A percentile compares a stretch with the other conserved stretches of the same genome.
Conservation (phyloP, 1,284 basidiomycete genomes). For the Boletus mariae region DNA sequence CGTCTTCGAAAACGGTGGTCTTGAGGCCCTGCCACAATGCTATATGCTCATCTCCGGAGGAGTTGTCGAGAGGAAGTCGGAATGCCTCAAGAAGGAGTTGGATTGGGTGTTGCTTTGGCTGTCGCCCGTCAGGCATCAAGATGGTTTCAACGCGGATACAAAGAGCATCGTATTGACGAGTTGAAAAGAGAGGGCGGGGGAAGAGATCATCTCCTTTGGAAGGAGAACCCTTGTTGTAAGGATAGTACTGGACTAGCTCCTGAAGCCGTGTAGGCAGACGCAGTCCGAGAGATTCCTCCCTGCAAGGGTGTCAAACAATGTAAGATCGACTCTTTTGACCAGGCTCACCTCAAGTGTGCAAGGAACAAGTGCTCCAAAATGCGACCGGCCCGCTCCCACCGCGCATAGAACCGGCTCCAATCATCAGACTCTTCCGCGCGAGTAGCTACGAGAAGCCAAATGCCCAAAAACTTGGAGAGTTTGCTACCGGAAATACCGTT, state of each 20-base stretch:
- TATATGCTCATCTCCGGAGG: conserved; percentile 36
- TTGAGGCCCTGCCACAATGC: conserved; percentile 53
- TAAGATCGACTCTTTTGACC: not conserved
- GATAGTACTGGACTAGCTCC: conserved; percentile 67
- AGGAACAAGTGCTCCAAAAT: conserved; percentile 73
- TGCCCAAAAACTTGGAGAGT: conserved; percentile 63
- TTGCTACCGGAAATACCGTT: conserved; percentile 74
- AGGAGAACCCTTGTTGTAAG: conserved; percentile 46
- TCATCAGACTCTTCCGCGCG: conserved; percentile 48
- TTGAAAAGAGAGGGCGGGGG: conserved; percentile 60
- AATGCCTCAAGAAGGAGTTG: conserved; percentile 61
- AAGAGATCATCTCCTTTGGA: conserved; percentile 44
- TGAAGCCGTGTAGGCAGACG: conserved; percentile 64
- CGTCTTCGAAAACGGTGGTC: conserved; percentile 32
- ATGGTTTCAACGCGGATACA: conserved; percentile 61
- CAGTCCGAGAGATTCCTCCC: conserved; percentile 54
- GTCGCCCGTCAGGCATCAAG: conserved; percentile 34
- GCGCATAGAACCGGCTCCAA: conserved; percentile 52
- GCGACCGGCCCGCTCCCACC: conserved; percentile 68
- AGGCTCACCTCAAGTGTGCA: conserved; percentile 57
- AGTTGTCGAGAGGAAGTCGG: conserved; percentile 37
- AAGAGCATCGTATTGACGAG: conserved; percentile 56
- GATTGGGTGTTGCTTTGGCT: conserved; percentile 50
- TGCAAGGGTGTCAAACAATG: conserved; percentile 27
- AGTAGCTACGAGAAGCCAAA: conserved; percentile 60